Conservation (phyloP, 2,329 filamentous ascomycete genomes). For the Septoria petroselini region DNA sequence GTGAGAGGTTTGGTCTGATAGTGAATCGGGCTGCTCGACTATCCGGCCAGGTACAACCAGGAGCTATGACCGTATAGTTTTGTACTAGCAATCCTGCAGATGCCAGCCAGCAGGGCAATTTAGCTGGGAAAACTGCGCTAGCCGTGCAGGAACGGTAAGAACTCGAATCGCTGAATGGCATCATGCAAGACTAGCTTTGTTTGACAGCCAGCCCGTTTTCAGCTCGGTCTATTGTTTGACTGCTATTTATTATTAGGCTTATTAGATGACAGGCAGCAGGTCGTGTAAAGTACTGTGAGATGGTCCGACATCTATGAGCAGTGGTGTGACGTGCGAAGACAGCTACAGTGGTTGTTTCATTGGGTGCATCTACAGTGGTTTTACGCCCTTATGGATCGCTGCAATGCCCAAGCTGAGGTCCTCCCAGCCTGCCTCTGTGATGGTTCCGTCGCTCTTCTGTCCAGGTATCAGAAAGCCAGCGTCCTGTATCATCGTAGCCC, state of each 20-base stretch:
- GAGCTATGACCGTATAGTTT: neutral
- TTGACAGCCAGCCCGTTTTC: too few relatives aligned
- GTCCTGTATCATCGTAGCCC: constrained; percentile 74
- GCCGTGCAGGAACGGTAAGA: neutral
- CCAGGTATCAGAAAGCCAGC: constrained; percentile 83
- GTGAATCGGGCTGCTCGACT: constrained; percentile 4
- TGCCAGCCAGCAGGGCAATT: too few relatives aligned
- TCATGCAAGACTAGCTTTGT: neutral
- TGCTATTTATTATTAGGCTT: too few relatives aligned
- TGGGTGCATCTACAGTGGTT: constrained; percentile 51
- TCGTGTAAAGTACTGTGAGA: too few relatives aligned
- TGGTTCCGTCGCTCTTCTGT: constrained; percentile 35
- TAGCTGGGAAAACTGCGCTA: neutral
- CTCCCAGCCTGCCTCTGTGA: constrained; percentile 68
- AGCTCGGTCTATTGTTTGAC: too few relatives aligned
- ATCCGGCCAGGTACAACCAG: constrained; percentile 2
- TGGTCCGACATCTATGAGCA: too few relatives aligned
- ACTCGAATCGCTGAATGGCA: neutral
- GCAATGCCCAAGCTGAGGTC: constrained; percentile 90
- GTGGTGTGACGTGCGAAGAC: too few relatives aligned
- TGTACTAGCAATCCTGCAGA: too few relatives aligned
- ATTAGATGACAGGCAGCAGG: too few relatives aligned
- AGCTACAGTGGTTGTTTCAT: too few relatives aligned
- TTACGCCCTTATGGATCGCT: constrained; percentile 94
- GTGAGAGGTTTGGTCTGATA: neutral